Evolutionary conservation across 345 rosid species (phyloP), one percentile per base, ranked within the genome.

Genomic region (Gossypium thurberi): DNA sequence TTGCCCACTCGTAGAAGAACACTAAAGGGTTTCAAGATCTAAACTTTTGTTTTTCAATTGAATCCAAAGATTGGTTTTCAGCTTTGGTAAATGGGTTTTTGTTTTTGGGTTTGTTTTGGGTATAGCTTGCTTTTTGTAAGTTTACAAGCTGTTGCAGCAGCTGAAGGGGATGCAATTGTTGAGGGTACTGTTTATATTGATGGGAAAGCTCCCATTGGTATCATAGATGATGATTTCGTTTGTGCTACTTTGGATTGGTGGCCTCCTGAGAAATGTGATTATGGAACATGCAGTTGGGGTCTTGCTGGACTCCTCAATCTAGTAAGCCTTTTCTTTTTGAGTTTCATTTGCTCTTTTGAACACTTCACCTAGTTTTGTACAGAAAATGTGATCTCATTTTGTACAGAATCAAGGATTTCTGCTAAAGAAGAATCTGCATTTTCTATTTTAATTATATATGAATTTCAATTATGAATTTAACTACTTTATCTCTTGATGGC

Each of bases 241-340:
- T 92, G 99, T 70, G 98, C 98, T 65, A 95, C 97, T 59, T 72
- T 95, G 76, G 99, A 95, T 74, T 95, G 99, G 99, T 95, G 98
- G 99, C 96, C 99, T 63, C 96, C 97, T 61, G 87, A 92, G 85
- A 95, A 95, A 86, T 95, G 99, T 78, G 97, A 91, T 78, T 95
- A 95, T 74, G 98, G 91, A 15, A 88, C 87, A 70, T 94, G 98
- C 77, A 82, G 86, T 74, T 94, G 98, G 99, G 92, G 73, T 70
- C 87, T 76, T 70, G 90, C 98, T 78, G 91, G 97, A 67, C 87
- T 94, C 58, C 91, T 94, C 75, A 94, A 90, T 82, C 90, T 94
- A 90, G 98, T 94, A 26, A 23, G 53, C 1, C 7, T 15, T 0
- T 61, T 18, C 37, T 58, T 4, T 42, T 46, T 46, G 8, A 13